Evolutionary conservation across 768 basidiomycete genomes (phyloP).

Genomic region (Kwoniella europaea): DNA sequence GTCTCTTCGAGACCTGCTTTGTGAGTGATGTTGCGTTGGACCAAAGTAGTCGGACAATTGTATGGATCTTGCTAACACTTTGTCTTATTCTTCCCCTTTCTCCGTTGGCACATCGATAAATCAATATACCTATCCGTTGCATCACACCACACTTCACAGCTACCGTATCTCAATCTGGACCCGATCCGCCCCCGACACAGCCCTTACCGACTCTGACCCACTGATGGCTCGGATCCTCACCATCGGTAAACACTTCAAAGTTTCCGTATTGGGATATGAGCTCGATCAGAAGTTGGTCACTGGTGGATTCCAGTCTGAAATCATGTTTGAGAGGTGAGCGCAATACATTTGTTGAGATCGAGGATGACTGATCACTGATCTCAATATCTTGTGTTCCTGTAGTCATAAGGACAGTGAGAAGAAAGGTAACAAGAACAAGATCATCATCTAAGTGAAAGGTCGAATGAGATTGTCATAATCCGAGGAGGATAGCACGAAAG

Average conservation of each 20-base stretch:
- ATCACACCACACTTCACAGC: slow-evolving; percentile 64
- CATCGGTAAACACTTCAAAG: slow-evolving; percentile 90
- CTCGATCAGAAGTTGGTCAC: slow-evolving; percentile 71
- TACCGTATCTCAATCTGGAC: slow-evolving; percentile 99
- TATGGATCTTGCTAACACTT: too few relatives aligned
- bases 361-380: too few relatives aligned
- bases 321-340: slow-evolving; percentile 77
- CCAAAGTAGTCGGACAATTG: not conserved
- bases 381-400: not conserved
- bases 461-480: slow-evolving; percentile 30
- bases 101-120: too few relatives aligned
- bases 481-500: not conserved
- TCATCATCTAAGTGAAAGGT: slow-evolving; percentile 24
- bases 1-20: slow-evolving; percentile 79
- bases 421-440: slow-evolving; percentile 47
- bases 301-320: slow-evolving; percentile 89
- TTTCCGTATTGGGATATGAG: slow-evolving; percentile 77
- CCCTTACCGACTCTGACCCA: slow-evolving; percentile 58
- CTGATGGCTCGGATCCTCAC: slow-evolving; percentile 80
- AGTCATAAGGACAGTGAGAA: slow-evolving; percentile 34
- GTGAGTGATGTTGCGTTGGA: slow-evolving; percentile 38
- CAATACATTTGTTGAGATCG: not conserved
- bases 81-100: too few relatives aligned
- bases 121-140: not conserved
- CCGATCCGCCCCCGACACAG: slow-evolving; percentile 69